Evolutionary conservation across 179 eudicot genomes (phyloP).

Genomic region (Carnegiea gigantea): DNA sequence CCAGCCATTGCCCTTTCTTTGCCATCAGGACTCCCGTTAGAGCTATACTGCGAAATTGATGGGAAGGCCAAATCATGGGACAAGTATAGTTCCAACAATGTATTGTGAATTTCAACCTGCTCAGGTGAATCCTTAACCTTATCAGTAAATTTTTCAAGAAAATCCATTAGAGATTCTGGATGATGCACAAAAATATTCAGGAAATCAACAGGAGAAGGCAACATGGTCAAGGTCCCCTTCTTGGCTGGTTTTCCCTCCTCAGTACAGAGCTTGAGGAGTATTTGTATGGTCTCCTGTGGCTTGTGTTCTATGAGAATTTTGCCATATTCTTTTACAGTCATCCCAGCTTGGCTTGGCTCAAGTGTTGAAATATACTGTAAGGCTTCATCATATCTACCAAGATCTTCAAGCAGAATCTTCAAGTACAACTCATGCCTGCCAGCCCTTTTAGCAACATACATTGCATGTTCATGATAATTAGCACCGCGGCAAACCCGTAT

Average conservation of each 20-base stretch:
- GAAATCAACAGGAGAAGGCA: conserved; percentile 98
- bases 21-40: conserved; percentile 28
- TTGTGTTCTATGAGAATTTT: conserved; percentile 92
- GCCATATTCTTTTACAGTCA: conserved; percentile 87
- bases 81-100: conserved; percentile 82
- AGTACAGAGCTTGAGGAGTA: conserved; percentile 89
- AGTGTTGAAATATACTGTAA: conserved; percentile 79
- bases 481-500: conserved; percentile 97
- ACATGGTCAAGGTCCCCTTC: conserved; percentile 59
- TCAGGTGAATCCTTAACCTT: conserved; percentile 94
- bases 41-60: conserved; percentile 51
- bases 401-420: conserved; percentile 92
- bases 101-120: conserved; percentile 92
- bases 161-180: conserved; percentile 79
- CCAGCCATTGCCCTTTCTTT: conserved; percentile 16
- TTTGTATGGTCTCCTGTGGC: conserved; percentile 74
- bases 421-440: conserved; percentile 94
- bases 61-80: conserved; percentile 82
- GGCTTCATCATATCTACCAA: conserved; percentile 92
- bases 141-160: conserved; percentile 83
- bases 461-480: conserved; percentile 96
- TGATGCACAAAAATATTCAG: conserved; percentile 85
- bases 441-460: conserved; percentile 97
- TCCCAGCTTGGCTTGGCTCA: conserved; percentile 91
- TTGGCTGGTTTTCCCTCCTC: conserved; percentile 67